These are phyloP conservation scores for Ophiostoma tasmaniense DNA, from an alignment of 2,329 filamentous ascomycete genomes.

Conservation along the genomic window DNA sequence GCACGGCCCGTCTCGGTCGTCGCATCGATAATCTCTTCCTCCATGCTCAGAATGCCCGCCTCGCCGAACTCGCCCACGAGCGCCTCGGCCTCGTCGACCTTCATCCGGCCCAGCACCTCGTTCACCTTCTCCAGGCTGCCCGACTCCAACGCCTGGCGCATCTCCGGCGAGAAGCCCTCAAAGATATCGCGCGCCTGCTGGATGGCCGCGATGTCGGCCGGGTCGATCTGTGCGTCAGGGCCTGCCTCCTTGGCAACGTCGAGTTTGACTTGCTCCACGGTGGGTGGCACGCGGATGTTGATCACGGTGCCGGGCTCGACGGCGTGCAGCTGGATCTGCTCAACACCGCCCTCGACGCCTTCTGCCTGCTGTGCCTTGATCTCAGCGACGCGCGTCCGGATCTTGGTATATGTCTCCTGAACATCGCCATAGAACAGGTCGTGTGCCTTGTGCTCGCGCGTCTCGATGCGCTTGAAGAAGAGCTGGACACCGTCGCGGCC, in stretches of 20 bases:
- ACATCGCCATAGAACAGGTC: conserved; percentile 92
- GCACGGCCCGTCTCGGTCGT: conserved; percentile 80
- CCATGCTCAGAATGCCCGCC: conserved; percentile 57
- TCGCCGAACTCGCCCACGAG: conserved; percentile 68
- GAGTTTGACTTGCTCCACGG: conserved; percentile 37
- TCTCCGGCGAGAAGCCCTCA: conserved; percentile 70
- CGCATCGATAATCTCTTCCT: conserved; percentile 90
- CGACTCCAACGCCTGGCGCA: conserved; percentile 74
- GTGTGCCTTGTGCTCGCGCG: conserved; percentile 77
- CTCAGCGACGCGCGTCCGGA: conserved; percentile 67
- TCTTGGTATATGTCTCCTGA: conserved; percentile 74
- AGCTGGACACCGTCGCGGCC: conserved; percentile 79
- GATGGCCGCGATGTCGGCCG: conserved; percentile 52
- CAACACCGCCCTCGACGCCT: conserved; percentile 53
- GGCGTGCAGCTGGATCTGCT: conserved; percentile 96
- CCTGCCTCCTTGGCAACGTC: background rate
- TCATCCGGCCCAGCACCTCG: conserved; percentile 77
- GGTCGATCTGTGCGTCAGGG: conserved; percentile 36
- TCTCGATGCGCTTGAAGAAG: conserved; percentile 96
- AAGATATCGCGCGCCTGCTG: conserved; percentile 65
- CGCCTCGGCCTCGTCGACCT: conserved; percentile 72
- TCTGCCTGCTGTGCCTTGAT: conserved; percentile 45
- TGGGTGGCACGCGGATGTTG: conserved; percentile 71
- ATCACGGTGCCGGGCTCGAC: conserved; percentile 91
- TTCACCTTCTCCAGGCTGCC: conserved; percentile 85